A percentile compares a stretch with the other conserved stretches of the same genome.
Evolutionary conservation across 2,329 filamentous ascomycete species (phyloP).

Genomic region (Trichoderma koningiopsis): DNA sequence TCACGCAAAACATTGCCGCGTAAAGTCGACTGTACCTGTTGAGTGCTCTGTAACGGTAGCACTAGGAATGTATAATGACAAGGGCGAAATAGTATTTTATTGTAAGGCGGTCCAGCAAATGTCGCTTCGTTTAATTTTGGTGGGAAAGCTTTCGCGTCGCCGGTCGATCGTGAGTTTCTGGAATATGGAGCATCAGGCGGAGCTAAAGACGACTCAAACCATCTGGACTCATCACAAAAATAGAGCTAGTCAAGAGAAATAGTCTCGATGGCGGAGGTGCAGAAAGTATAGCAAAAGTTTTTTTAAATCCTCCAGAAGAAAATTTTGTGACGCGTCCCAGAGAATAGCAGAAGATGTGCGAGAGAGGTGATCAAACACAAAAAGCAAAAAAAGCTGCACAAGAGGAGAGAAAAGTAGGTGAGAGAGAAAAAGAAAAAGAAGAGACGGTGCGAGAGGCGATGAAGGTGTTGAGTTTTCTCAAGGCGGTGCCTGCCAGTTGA

Average conservation of each 20-base stretch:
- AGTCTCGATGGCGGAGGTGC: not conserved
- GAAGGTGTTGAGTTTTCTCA: not conserved
- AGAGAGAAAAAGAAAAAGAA: not conserved
- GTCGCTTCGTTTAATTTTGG: not conserved
- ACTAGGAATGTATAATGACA: not conserved
- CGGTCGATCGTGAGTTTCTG: not conserved
- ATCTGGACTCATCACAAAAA: not conserved
- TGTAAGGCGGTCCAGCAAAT: not conserved
- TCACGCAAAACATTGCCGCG: not conserved
- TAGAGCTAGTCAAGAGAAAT: not conserved
- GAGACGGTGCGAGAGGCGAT: not conserved
- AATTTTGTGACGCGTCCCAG: not conserved
- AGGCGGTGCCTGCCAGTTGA: slow-evolving; percentile 6
- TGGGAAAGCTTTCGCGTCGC: not conserved
- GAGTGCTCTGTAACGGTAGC: not conserved
- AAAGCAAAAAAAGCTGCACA: not conserved
- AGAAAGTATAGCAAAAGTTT: not conserved
- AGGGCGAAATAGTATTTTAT: not conserved
- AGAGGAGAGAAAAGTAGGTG: too few relatives aligned
- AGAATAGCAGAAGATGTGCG: not conserved
- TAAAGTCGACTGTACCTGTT: not conserved
- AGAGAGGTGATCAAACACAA: not conserved
- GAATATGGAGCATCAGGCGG: not conserved
- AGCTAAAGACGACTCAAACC: not conserved
- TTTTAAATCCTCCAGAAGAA: not conserved